Evolutionary conservation across 2,329 filamentous ascomycete genomes (phyloP).

Genomic region (Talaromyces pinophilus): DNA sequence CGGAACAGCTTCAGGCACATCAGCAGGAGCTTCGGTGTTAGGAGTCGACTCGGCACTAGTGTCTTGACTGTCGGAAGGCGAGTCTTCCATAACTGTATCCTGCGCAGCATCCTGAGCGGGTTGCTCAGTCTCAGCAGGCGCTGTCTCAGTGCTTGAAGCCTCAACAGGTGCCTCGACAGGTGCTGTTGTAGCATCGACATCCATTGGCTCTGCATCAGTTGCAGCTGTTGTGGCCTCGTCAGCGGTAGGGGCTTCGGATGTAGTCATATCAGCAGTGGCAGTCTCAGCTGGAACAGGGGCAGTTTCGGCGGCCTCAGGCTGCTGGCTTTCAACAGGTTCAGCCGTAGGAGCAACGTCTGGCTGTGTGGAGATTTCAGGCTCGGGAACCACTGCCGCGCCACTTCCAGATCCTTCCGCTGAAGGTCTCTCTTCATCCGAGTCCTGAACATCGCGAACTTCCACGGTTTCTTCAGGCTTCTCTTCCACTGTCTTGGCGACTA

Average conservation of each 20-base stretch:
- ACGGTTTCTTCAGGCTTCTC: slow-evolving; percentile 36
- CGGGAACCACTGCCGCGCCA: not conserved
- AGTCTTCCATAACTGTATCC: slow-evolving; percentile 25
- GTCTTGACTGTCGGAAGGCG: slow-evolving; percentile 20
- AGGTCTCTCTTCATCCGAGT: slow-evolving; percentile 28
- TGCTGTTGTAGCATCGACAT: slow-evolving; percentile 24
- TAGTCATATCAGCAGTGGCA: slow-evolving; percentile 15
- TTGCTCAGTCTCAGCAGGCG: not conserved
- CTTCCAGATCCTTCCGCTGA: slow-evolving; percentile 20
- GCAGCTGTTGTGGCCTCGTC: slow-evolving; percentile 34
- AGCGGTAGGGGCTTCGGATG: slow-evolving; percentile 23
- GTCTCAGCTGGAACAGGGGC: slow-evolving; percentile 9
- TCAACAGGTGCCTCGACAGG: slow-evolving; percentile 5
- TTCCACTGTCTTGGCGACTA: slow-evolving; percentile 26
- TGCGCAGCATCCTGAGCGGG: slow-evolving; percentile 20
- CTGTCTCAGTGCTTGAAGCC: not conserved
- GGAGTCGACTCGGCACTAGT: slow-evolving; percentile 16
- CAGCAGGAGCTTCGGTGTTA: slow-evolving; percentile 8
- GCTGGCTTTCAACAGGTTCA: not conserved
- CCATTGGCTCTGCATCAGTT: slow-evolving; percentile 32
- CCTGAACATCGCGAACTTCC: slow-evolving; percentile 32
- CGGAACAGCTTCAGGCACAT: slow-evolving; percentile 25
- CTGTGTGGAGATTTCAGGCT: not conserved
- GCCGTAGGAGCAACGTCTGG: not conserved
- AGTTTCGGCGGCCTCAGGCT: slow-evolving; percentile 19